Evolutionary conservation across 768 basidiomycete genomes (phyloP).

Genomic region (Mycena sanguinolenta): DNA sequence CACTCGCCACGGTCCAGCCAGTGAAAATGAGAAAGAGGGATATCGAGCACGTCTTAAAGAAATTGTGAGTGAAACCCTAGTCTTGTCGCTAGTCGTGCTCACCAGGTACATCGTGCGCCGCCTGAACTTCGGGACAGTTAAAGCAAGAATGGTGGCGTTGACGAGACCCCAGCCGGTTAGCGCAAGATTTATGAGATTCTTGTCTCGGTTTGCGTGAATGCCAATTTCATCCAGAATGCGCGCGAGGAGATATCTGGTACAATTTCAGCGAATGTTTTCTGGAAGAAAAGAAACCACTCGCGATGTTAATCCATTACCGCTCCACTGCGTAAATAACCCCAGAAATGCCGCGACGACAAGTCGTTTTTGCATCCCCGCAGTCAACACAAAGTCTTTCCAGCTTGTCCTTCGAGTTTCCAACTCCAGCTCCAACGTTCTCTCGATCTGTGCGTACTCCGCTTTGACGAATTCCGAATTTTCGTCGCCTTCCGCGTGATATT

Average conservation of each 20-base stretch:
- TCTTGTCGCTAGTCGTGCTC: background rate
- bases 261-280: background rate
- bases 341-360: conserved; percentile 12
- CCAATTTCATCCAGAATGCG: conserved; percentile 19
- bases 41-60: background rate
- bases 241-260: conserved; percentile 19
- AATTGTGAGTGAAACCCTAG: background rate
- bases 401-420: background rate
- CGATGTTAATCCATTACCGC: conserved; percentile 69
- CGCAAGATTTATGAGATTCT: conserved; percentile 16
- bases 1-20: too few species aligned
- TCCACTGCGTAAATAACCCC: conserved; percentile 52
- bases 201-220: conserved; percentile 16
- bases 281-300: conserved; percentile 1
- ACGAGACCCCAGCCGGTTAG: conserved; percentile 12
- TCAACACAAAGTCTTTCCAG: conserved; percentile 13
- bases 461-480: conserved; percentile 23
- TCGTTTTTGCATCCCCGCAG: conserved; percentile 16
- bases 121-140: conserved; percentile 16
- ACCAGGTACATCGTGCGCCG: conserved; percentile 23
- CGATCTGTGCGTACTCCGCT: conserved; percentile 15
- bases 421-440: conserved; percentile 1
- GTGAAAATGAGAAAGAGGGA: too few species aligned
- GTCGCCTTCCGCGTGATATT: conserved; percentile 57
- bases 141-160: conserved; percentile 5